These are phyloP conservation scores for Globisporangium spiculum DNA, from an alignment of 352 stramenopile species.

Conservation along the genomic window DNA sequence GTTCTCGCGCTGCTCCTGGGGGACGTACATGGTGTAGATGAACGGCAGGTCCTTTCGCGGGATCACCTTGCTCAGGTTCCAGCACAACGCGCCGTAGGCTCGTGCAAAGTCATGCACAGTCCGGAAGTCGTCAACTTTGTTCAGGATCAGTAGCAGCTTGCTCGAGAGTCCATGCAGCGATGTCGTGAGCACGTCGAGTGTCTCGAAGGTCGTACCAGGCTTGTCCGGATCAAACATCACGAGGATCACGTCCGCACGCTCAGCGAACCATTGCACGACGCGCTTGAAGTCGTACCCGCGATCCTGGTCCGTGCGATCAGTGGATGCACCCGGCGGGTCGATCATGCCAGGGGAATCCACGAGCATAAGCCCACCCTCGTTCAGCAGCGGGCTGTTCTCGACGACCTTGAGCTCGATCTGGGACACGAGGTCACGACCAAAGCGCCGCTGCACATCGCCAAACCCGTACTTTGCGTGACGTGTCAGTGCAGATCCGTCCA, in stretches of 20 bases:
- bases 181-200: constrained; percentile 81
- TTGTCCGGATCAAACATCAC: constrained; percentile 91
- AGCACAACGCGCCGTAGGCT: constrained; percentile 83
- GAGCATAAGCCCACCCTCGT: constrained; percentile 80
- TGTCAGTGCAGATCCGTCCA: constrained; percentile 73
- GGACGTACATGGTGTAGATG: constrained; percentile 90
- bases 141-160: constrained; percentile 84
- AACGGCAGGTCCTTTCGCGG: constrained; percentile 84
- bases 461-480: constrained; percentile 78
- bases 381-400: constrained; percentile 55
- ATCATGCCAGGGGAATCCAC: constrained; percentile 88
- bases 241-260: constrained; percentile 82
- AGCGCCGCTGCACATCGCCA: constrained; percentile 73
- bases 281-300: constrained; percentile 86
- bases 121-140: constrained; percentile 89
- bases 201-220: constrained; percentile 86
- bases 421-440: constrained; percentile 79
- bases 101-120: constrained; percentile 86
- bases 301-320: constrained; percentile 67
- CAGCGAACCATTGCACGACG: constrained; percentile 84
- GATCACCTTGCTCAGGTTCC: constrained; percentile 88
- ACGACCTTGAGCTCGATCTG: constrained; percentile 87
- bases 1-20: constrained; percentile 47
- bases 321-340: constrained; percentile 61
- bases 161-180: constrained; percentile 72